phyloP scores from a whole-genome alignment of 176 grass and related monocot species.

The Ananas comosus region DNA sequence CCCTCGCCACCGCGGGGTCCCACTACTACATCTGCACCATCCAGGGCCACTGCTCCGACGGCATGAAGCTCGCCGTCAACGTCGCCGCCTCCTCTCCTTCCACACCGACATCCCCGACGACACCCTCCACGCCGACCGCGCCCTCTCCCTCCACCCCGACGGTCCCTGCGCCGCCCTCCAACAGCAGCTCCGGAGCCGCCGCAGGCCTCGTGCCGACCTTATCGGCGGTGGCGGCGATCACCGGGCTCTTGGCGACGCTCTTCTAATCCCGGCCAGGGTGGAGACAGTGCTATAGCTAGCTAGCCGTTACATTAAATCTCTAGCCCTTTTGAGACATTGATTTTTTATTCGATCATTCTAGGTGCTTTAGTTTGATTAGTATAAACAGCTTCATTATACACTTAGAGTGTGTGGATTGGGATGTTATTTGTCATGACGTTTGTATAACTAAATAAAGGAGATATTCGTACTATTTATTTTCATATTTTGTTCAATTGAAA shows the following conservation, averaged over 20 bases:
- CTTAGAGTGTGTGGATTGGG: too few species aligned
- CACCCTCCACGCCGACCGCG: not conserved
- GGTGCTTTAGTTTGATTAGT: not conserved
- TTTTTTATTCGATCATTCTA: not conserved
- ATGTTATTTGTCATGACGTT: too few species aligned
- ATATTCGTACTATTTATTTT: too few species aligned
- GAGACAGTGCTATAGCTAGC: not conserved
- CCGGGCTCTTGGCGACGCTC: not conserved
- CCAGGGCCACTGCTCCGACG: constrained; percentile 32
- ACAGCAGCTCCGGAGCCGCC: not conserved
- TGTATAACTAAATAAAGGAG: too few species aligned
- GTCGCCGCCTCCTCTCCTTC: not conserved
- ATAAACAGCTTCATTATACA: not conserved
- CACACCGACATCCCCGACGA: not conserved
- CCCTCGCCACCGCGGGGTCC: constrained; percentile 24
- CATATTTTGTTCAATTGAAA: too few species aligned
- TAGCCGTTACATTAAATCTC: not conserved
- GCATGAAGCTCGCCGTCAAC: not conserved
- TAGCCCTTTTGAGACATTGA: not conserved
- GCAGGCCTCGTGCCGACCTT: not conserved
- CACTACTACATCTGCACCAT: constrained; percentile 71
- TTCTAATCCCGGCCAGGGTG: not conserved
- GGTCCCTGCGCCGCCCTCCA: not conserved
- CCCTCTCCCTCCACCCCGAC: not conserved
- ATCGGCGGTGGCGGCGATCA: not conserved